A percentile compares a stretch with the other conserved stretches of the same genome.
Conservation (phyloP, 1,284 basidiomycete species). For the Austroboletus olivaceoglutinosus region DNA sequence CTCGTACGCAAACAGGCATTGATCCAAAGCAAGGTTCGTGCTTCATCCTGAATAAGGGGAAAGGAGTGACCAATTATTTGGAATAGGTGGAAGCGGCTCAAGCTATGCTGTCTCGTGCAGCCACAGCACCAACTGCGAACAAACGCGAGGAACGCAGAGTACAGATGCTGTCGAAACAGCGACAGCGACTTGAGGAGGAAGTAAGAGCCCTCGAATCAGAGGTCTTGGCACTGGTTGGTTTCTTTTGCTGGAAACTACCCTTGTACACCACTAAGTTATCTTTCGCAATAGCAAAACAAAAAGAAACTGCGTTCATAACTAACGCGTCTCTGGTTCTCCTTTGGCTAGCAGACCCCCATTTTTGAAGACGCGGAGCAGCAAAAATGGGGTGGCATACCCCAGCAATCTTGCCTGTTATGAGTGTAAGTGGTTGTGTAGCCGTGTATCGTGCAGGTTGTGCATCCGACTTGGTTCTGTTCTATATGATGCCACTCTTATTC, state of each 20-base stretch:
- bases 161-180: conserved; percentile 60
- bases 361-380: too few relatives aligned
- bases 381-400: too few relatives aligned
- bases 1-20: conserved; percentile 58
- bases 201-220: conserved; percentile 55
- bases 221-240: conserved; percentile 52
- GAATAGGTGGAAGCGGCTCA: conserved; percentile 53
- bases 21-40: conserved; percentile 56
- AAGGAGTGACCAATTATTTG: background rate
- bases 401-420: too few relatives aligned
- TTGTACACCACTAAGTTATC: background rate
- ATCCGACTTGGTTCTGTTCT: too few relatives aligned
- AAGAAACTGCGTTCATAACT: conserved; percentile 4
- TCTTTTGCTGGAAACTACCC: background rate
- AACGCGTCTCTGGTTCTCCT: too few relatives aligned
- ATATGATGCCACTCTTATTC: too few relatives aligned
- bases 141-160: conserved; percentile 63
- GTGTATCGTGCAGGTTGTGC: too few relatives aligned
- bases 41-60: background rate
- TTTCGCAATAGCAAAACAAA: conserved; percentile 23
- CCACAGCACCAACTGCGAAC: conserved; percentile 53
- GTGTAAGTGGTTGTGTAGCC: too few relatives aligned
- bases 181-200: conserved; percentile 60
- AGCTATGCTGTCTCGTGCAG: conserved; percentile 39
- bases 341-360: too few relatives aligned